Evolutionary conservation across 257 asterid species (phyloP).

Genomic region (Vinca minor): DNA sequence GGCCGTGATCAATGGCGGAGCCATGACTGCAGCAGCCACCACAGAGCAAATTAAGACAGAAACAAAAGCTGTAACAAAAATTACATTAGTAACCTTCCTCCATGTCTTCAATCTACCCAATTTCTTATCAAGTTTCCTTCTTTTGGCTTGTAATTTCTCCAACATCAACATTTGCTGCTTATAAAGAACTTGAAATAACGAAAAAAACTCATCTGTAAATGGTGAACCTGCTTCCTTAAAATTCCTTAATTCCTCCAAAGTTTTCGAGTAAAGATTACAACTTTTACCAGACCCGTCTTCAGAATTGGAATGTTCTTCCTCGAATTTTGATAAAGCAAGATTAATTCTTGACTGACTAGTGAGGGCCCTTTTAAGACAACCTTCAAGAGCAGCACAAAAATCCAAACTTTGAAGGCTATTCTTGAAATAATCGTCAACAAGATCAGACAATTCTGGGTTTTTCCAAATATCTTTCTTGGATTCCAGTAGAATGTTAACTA

Average conservation of each 20-base stretch:
- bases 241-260: no score
- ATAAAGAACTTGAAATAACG: slow-evolving; percentile 42
- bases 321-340: slow-evolving; percentile 47
- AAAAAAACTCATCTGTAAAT: slow-evolving; percentile 54
- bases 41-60: slow-evolving; percentile 67
- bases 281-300: slow-evolving; percentile 6
- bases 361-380: no score
- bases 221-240: slow-evolving; percentile 61
- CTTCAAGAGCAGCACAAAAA: slow-evolving; percentile 67
- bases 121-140: slow-evolving; percentile 52
- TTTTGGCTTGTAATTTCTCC: no score
- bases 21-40: slow-evolving; percentile 78
- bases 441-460: no score
- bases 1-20: slow-evolving; percentile 71
- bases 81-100: slow-evolving; percentile 64
- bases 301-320: slow-evolving; percentile 33
- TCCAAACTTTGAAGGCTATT: slow-evolving; percentile 65
- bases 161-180: slow-evolving; percentile 48
- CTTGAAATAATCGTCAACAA: slow-evolving; percentile 76
- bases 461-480: no score
- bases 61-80: slow-evolving; percentile 56
- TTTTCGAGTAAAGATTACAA: slow-evolving; percentile 59
- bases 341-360: slow-evolving; percentile 59
- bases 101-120: slow-evolving; percentile 42
- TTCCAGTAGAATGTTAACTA: no score